A percentile compares a stretch with the other conserved stretches of the same genome.
These are phyloP conservation scores for Pseudoscleropodium purum DNA, from an alignment of 225 moss, liverwort and hornwort genomes.

Conservation along the genomic window DNA sequence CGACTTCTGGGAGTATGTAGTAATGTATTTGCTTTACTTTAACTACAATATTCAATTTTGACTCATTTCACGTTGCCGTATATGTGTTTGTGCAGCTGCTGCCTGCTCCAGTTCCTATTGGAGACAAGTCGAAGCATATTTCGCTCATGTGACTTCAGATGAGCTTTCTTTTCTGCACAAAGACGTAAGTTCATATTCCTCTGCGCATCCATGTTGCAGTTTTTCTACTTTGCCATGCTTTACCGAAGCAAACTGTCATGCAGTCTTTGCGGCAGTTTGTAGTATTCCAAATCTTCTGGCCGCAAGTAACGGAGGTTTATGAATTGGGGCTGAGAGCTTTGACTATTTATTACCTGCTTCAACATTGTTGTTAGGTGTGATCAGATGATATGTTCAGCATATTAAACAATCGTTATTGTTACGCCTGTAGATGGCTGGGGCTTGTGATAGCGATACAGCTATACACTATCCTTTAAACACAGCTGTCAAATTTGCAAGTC, in stretches of 20 bases:
- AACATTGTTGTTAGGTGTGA: background rate
- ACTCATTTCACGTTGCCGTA: background rate
- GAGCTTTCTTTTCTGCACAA: constrained; percentile 9
- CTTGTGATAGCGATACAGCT: constrained; percentile 12
- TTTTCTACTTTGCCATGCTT: background rate
- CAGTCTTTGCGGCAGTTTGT: background rate
- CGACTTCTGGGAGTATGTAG: background rate
- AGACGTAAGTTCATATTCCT: background rate
- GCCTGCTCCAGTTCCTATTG: constrained; percentile 9
- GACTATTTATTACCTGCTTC: background rate
- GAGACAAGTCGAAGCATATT: constrained; percentile 10
- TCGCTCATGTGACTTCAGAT: constrained; percentile 2
- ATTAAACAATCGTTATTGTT: background rate
- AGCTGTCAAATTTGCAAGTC: background rate
- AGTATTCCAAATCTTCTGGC: background rate
- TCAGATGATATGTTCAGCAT: background rate
- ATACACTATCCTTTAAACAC: constrained; percentile 1
- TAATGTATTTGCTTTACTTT: background rate
- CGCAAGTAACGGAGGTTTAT: background rate
- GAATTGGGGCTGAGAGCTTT: background rate
- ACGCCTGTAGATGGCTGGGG: constrained; percentile 31
- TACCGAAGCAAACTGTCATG: background rate
- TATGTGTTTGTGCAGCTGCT: background rate
- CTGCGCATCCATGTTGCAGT: background rate
- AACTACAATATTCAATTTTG: background rate